Evolutionary conservation across 75 land plant genomes (phyloP).

Genomic region (Ceratopteris richardii): DNA sequence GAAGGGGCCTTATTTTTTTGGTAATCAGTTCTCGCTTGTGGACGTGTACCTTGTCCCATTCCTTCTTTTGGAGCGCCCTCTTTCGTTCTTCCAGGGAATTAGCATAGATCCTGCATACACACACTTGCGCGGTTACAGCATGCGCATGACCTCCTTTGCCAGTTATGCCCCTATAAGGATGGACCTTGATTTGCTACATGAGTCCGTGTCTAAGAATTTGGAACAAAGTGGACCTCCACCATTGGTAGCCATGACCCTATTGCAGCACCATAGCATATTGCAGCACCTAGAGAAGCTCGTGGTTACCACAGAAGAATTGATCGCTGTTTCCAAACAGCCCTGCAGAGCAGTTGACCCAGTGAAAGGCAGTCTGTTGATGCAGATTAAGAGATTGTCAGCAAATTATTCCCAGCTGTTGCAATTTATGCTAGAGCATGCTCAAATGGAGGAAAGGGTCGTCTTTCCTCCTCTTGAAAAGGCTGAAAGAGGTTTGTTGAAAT

Average conservation of each 20-base stretch:
- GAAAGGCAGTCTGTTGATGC: constrained; percentile 37
- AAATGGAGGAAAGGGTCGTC: constrained; percentile 79
- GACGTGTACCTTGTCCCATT: constrained; percentile 49
- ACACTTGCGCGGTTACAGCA: constrained; percentile 18
- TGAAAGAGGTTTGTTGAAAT: constrained; percentile 54
- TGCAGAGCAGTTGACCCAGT: constrained; percentile 15
- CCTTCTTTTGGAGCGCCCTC: constrained; percentile 18
- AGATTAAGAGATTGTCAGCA: constrained; percentile 42
- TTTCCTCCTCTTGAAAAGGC: constrained; percentile 61
- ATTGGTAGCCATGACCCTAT: constrained; percentile 28
- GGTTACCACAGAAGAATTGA: constrained; percentile 49
- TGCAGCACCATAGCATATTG: constrained; percentile 68
- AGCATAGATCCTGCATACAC: constrained; percentile 17
- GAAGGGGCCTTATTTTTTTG: constrained; percentile 33
- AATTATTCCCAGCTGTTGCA: constrained; percentile 50
- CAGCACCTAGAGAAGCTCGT: constrained; percentile 60
- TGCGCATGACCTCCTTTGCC: constrained; percentile 24
- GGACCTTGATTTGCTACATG: constrained; percentile 20
- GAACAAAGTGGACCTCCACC: constrained; percentile 30
- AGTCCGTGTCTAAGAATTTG: constrained; percentile 13
- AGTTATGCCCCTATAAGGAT: constrained; percentile 27
- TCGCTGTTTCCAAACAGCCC: constrained; percentile 18
- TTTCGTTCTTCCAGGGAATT: constrained; percentile 28
- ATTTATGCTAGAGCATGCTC: constrained; percentile 83
- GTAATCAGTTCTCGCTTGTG: constrained; percentile 28